Evolutionary conservation across 306 rosid genomes (phyloP).

Genomic region (Rosa persica): DNA sequence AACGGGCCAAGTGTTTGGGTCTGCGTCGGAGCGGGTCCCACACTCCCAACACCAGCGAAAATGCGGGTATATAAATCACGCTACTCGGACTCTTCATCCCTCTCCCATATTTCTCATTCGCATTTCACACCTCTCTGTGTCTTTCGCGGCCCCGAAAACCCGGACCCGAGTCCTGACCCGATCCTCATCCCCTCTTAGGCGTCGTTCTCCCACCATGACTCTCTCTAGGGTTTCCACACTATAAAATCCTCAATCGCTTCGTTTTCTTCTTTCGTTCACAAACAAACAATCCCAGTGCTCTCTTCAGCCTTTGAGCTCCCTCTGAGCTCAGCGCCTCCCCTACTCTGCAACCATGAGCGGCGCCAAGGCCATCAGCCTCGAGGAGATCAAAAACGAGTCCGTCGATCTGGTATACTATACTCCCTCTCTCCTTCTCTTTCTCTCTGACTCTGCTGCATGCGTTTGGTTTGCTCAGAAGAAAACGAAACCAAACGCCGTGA

Average conservation of each 20-base stretch:
- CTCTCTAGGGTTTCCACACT: not conserved
- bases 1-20: not conserved
- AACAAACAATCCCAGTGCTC: not conserved
- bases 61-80: constrained; percentile 5
- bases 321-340: constrained; percentile 13
- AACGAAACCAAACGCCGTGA: not conserved
- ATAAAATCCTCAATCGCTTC: not conserved
- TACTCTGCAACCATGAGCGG: constrained; percentile 45
- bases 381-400: constrained; percentile 83
- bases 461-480: constrained; percentile 21
- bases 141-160: not conserved
- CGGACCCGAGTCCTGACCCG: constrained; percentile 6
- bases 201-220: not conserved
- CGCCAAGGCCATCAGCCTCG: constrained; percentile 64
- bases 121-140: not conserved
- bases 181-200: not conserved
- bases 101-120: not conserved
- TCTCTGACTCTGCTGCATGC: constrained; percentile 1
- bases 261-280: not conserved
- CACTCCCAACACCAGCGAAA: not conserved
- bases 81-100: not conserved
- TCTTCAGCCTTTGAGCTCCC: constrained; percentile 7
- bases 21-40: constrained; percentile 1
- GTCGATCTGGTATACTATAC: constrained; percentile 71
- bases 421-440: not conserved